phyloP scores from a whole-genome alignment of 1,284 basidiomycete genomes.

The Termitomyces sp. region DNA sequence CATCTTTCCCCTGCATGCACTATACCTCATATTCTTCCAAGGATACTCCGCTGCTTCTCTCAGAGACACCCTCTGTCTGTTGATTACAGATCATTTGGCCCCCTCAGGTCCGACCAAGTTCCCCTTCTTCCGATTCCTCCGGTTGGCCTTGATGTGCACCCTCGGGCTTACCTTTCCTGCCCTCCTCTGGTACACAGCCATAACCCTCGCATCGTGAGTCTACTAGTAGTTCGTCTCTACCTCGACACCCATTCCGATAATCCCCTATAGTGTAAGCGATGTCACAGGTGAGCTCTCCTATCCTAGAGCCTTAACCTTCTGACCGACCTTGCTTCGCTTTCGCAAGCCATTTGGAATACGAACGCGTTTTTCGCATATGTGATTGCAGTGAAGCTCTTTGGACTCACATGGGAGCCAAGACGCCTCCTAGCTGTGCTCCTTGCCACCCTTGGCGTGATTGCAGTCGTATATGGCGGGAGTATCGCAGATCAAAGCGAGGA shows the following conservation, averaged over 20 bases:
- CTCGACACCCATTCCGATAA: conserved; percentile 6
- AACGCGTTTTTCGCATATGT: conserved; percentile 82
- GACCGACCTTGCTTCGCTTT: neutral
- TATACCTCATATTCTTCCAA: conserved; percentile 50
- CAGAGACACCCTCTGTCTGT: conserved; percentile 42
- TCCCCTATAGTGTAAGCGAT: conserved; percentile 55
- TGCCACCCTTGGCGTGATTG: conserved; percentile 70
- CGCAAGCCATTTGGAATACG: conserved; percentile 71
- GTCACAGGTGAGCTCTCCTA: conserved; percentile 46
- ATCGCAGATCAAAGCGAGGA: conserved; percentile 21
- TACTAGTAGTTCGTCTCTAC: neutral
- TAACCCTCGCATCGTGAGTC: conserved; percentile 69
- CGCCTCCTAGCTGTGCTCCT: conserved; percentile 65
- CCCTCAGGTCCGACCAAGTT: conserved; percentile 31
- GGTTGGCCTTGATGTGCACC: conserved; percentile 46
- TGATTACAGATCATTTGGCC: conserved; percentile 50
- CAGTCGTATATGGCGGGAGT: conserved; percentile 74
- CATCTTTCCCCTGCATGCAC: conserved; percentile 67
- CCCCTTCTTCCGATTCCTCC: conserved; percentile 39
- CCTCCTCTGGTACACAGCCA: conserved; percentile 69
- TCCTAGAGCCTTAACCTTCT: neutral
- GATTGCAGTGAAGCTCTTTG: conserved; percentile 59
- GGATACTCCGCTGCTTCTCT: conserved; percentile 41
- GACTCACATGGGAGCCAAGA: conserved; percentile 55
- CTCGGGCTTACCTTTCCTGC: conserved; percentile 56